phyloP scores from a whole-genome alignment of 2,329 filamentous ascomycete species.

The Alternaria brassicae region DNA sequence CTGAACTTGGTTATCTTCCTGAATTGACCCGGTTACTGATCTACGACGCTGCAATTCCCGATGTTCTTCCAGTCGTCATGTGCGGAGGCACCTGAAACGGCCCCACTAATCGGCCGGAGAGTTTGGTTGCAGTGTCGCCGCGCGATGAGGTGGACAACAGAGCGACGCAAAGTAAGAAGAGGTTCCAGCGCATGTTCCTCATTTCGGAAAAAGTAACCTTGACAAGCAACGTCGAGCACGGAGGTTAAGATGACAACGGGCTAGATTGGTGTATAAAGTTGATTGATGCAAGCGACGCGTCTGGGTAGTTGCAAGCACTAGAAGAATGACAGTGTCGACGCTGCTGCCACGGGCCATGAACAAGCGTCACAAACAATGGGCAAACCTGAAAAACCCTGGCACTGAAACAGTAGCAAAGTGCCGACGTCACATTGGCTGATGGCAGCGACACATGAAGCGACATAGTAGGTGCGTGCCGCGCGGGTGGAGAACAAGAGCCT shows the following conservation, averaged over 20 bases:
- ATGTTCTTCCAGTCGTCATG: not conserved
- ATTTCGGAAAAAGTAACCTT: not conserved
- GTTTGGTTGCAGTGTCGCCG: not conserved
- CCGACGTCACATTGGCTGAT: conserved; percentile 2
- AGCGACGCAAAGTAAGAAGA: not conserved
- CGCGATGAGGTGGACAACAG: not conserved
- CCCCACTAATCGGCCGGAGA: not conserved
- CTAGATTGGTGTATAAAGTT: not conserved
- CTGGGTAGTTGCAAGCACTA: not conserved
- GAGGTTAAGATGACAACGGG: not conserved
- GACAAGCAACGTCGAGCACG: not conserved
- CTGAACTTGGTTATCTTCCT: not conserved
- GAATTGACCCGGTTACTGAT: not conserved
- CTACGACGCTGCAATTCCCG: not conserved
- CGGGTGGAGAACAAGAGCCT: not conserved
- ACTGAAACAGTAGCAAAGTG: conserved; percentile 1
- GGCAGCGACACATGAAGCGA: conserved; percentile 4
- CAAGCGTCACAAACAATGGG: not conserved
- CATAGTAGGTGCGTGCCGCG: not conserved
- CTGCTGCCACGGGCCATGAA: not conserved
- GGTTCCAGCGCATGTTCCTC: not conserved
- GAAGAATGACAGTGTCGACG: not conserved
- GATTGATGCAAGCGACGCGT: not conserved
- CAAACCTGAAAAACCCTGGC: conserved; percentile 3
- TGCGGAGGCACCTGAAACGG: not conserved